Evolutionary conservation across 2,329 filamentous ascomycete species (phyloP), one percentile per base, ranked within the genome.

Genomic region (Cordyceps javanica): DNA sequence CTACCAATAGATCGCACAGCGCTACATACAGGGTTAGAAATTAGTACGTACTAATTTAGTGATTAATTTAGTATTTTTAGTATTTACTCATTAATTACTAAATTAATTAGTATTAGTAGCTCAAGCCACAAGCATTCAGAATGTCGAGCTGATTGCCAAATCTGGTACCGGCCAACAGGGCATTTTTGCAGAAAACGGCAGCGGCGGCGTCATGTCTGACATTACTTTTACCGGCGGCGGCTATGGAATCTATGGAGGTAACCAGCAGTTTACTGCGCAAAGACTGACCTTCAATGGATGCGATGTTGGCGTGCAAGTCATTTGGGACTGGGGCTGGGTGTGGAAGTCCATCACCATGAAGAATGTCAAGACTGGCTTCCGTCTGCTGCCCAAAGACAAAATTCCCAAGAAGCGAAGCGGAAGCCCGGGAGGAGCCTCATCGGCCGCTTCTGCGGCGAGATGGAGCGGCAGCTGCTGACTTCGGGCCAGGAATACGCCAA

Each of bases 241-340:
- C 8, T 72, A 74, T 14, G 85, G 85, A 3, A 10, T 49, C 23
- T 36, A 61, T 13, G 57, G 28, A 32, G 83, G 82, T 25, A 84
- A 81, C 67, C 82, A 86, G 66, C 86, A 90, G 68, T 89, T 88
- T 66, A 88, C 85, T 7, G 84, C 83, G 62, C 77, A 83, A 41
- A 87, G 88, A 67, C 62, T 89, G 57, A 80, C 76, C 10, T 89
- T 90, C 73, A 83, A 83, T 62, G 75, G 78, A 65, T 87, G 83
- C 69, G 76, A 82, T 62, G 88, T 83, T n/a, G 79, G 81, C 53
- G 82, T 89, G 57, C 83, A 79, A 66, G 82, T 88, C 71, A 81
- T 87, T 62, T 90, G 87, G 87, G 82, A 88, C 71, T 90, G 87
- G 87, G 81, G 82, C 32, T 90, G 85, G 83, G 84, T 81, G 2